Conservation (phyloP, 768 basidiomycete species). For the Leccinum variicolor region DNA sequence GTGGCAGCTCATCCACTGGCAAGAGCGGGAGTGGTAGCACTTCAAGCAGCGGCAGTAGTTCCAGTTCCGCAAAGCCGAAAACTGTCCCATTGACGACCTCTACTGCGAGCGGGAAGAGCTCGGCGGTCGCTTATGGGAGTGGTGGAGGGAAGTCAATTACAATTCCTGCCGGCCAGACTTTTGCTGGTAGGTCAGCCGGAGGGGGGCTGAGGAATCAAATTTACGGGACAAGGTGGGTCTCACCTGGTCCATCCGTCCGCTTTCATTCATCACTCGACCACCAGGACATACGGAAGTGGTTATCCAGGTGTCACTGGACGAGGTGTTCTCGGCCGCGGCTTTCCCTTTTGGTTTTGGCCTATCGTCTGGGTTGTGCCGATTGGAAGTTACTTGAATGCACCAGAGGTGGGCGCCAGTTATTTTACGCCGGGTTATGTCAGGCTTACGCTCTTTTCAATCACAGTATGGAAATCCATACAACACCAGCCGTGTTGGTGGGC, state of each 20-base stretch:
- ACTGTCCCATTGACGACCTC: slow-evolving; percentile 19
- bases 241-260: background rate
- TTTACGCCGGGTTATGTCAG: background rate
- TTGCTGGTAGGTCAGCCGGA: slow-evolving; percentile 48
- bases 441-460: slow-evolving; percentile 12
- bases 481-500: slow-evolving; percentile 48
- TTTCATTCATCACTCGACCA: background rate
- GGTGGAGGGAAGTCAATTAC: slow-evolving; percentile 31
- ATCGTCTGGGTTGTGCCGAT: slow-evolving; percentile 47
- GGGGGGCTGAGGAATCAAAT: slow-evolving; percentile 47
- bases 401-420: slow-evolving; percentile 36
- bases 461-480: slow-evolving; percentile 48
- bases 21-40: background rate
- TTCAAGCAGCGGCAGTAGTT: background rate
- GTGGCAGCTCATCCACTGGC: slow-evolving; percentile 8
- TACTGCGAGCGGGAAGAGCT: slow-evolving; percentile 20
- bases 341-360: slow-evolving; percentile 71
- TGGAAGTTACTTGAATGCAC: slow-evolving; percentile 33
- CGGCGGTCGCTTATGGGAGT: slow-evolving; percentile 31
- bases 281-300: slow-evolving; percentile 59
- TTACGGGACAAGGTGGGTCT: slow-evolving; percentile 41
- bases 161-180: slow-evolving; percentile 44
- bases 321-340: slow-evolving; percentile 47
- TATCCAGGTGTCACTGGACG: slow-evolving; percentile 49
- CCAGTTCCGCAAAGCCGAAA: slow-evolving; percentile 5